Base-by-base conservation (phyloP, 1,284 basidiomycete species). In the Boletus semigastroideus region DNA sequence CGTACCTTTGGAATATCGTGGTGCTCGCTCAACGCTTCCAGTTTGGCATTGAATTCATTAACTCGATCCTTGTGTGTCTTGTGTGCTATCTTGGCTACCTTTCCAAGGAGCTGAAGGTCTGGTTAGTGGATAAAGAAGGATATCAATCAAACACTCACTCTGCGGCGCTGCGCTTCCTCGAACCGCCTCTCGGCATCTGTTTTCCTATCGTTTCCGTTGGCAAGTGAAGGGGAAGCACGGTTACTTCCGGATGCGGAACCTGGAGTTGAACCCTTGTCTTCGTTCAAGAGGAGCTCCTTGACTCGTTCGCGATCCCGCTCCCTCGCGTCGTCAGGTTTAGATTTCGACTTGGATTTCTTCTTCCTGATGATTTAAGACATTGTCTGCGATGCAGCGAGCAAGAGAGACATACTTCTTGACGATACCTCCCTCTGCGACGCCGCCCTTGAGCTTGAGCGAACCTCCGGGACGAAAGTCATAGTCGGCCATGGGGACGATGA, bases 1-100 rank as follows among this genome's bases (percentile, higher is more conserved):
- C 69, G 57, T 65, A 88, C 92, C 78, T 94, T 94, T 38, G 92
- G 92, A 61, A 95, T 94, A 68, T 95, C 92, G 68, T 95, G 90
- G 77, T 95, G 93, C 74, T 95, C 92, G 66, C 88, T 90, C 53
- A 97, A 81, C 46, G 82, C 76, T 68, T 95, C 94, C 8, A 99
- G 78, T 67, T 97, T 92, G 30, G 80, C 68, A 69, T 99, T 99
- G 66, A 94, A 92, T 65, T 94, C 91, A 54, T 84, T 85, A 20
- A 99, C 94, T 45, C 94, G 87, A 56, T 99, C 96, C 73, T 98
- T 98, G 74, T 99, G 96, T 10, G 92, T 93, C 73, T 88, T 90
- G 61, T 78, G 77, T 0, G 95, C 95, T 62, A 91, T 71, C 70
- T 86, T 92, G 30, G 82, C 80, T 22, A 95, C 91, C 61, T 84